Conservation (phyloP, 2,329 filamentous ascomycete species). For the Cytospora paraplurivora region DNA sequence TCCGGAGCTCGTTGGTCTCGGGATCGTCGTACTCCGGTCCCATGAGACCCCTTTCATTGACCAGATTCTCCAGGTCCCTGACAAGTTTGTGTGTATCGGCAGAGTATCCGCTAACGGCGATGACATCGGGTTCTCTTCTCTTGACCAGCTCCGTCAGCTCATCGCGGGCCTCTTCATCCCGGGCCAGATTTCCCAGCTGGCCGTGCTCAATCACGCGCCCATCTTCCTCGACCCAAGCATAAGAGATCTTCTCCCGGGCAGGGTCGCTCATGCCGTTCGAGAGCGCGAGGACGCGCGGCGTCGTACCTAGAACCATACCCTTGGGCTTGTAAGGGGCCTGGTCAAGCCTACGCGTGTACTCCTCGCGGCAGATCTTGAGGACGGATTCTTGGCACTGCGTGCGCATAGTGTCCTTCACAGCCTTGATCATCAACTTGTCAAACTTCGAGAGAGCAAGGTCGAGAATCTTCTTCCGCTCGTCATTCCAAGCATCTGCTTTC, state of each 20-base stretch:
- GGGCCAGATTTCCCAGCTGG: constrained; percentile 77
- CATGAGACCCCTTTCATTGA: constrained; percentile 75
- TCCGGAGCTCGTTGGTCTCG: constrained; percentile 74
- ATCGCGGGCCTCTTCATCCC: constrained; percentile 66
- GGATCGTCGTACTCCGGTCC: constrained; percentile 80
- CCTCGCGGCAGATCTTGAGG: constrained; percentile 82
- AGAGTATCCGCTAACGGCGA: constrained; percentile 85
- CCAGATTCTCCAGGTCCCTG: constrained; percentile 76
- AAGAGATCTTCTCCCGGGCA: constrained; percentile 77
- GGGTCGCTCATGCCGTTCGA: constrained; percentile 81
- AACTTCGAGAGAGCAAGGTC: constrained; percentile 80
- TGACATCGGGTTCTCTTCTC: constrained; percentile 82
- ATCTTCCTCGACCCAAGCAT: constrained; percentile 92
- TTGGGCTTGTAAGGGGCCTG: constrained; percentile 96
- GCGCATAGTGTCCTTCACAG: constrained; percentile 91
- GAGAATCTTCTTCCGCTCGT: constrained; percentile 80
- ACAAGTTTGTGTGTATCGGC: constrained; percentile 84
- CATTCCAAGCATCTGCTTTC: constrained; percentile 92
- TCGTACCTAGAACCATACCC: constrained; percentile 85
- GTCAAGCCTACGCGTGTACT: constrained; percentile 86
- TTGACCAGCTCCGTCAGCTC: constrained; percentile 78
- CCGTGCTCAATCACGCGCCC: constrained; percentile 87
- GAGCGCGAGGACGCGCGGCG: constrained; percentile 82
- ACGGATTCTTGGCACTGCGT: constrained; percentile 94
- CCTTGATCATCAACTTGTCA: constrained; percentile 81